Conservation (phyloP, 2,329 filamentous ascomycete species). For the Aspergillus floridensis region DNA sequence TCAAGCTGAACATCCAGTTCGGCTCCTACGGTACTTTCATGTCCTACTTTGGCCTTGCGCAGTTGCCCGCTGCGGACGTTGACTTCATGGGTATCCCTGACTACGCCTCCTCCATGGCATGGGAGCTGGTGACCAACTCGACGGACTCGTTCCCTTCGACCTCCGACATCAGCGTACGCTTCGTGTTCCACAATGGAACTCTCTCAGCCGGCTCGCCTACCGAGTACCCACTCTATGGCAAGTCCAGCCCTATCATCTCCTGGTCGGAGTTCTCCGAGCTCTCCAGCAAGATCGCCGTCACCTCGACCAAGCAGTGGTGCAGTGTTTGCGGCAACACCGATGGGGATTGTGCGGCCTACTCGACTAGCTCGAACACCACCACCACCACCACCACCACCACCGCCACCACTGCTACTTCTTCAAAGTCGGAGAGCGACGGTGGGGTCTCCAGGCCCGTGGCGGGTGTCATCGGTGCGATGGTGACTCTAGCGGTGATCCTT, state of each 20-base stretch:
- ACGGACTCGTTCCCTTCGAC: constrained; percentile 41
- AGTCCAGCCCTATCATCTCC: constrained; percentile 53
- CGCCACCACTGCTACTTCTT: constrained; percentile 17
- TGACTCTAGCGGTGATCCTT: constrained; percentile 63
- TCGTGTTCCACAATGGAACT: constrained; percentile 63
- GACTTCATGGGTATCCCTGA: constrained; percentile 77
- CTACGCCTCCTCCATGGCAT: constrained; percentile 77
- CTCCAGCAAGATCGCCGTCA: constrained; percentile 66
- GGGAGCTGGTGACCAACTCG: constrained; percentile 65
- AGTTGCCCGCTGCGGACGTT: constrained; percentile 49
- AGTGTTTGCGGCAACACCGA: constrained; percentile 69
- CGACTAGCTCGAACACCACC: constrained; percentile 25
- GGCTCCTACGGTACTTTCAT: constrained; percentile 61
- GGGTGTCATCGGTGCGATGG: constrained; percentile 74
- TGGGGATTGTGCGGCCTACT: constrained; percentile 59
- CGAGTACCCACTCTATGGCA: constrained; percentile 62
- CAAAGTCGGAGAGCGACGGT: constrained; percentile 25
- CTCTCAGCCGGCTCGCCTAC: constrained; percentile 46
- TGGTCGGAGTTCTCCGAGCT: constrained; percentile 66
- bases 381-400: constrained; percentile 27
- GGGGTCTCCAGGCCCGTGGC: constrained; percentile 69
- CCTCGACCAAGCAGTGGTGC: constrained; percentile 69
- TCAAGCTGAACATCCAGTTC: constrained; percentile 55
- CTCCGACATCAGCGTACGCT: constrained; percentile 57
- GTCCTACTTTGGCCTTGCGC: constrained; percentile 60